These are phyloP conservation scores for Lecanicillium sp. DNA, from an alignment of 2,329 filamentous ascomycete species.

Conservation along the genomic window DNA sequence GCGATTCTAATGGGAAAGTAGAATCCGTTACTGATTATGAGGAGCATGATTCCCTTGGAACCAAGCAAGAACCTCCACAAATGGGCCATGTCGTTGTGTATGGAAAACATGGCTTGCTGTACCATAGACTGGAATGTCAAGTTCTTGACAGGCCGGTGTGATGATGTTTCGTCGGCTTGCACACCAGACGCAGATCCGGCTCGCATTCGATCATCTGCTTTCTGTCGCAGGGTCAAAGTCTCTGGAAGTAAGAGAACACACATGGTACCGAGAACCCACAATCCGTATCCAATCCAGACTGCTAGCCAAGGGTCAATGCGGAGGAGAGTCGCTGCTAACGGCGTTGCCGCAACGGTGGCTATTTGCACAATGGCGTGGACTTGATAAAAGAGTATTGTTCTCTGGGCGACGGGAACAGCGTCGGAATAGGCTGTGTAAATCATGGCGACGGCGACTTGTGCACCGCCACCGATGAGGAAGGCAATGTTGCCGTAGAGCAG, in stretches of 20 bases:
- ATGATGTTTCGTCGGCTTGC: neutral
- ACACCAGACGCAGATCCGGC: too few relatives aligned
- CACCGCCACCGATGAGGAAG: conserved; percentile 33
- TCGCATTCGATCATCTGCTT: conserved; percentile 18
- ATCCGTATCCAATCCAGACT: conserved; percentile 24
- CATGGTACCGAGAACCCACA: conserved; percentile 20
- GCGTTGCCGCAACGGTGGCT: conserved; percentile 29
- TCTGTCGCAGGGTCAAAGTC: conserved; percentile 28
- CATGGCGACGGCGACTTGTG: conserved; percentile 31
- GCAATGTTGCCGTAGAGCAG: conserved; percentile 25
- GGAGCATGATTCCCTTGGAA: conserved; percentile 27
- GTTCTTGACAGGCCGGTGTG: neutral
- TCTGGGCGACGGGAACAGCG: conserved; percentile 26
- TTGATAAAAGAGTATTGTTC: conserved; percentile 33
- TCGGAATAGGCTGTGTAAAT: conserved; percentile 37
- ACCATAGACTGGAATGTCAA: conserved; percentile 3
- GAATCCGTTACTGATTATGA: conserved; percentile 25
- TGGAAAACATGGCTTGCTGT: conserved; percentile 17
- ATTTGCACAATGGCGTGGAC: conserved; percentile 26
- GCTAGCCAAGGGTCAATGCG: conserved; percentile 30
- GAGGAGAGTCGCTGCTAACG: conserved; percentile 32
- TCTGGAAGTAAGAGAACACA: conserved; percentile 30
- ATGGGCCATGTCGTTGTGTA: conserved; percentile 22
- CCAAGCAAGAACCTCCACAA: conserved; percentile 30
- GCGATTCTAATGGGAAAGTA: conserved; percentile 21